Evolutionary conservation across 2,329 filamentous ascomycete species (phyloP), one percentile per base, ranked within the genome.

Genomic region (Nannizzia gypsea): DNA sequence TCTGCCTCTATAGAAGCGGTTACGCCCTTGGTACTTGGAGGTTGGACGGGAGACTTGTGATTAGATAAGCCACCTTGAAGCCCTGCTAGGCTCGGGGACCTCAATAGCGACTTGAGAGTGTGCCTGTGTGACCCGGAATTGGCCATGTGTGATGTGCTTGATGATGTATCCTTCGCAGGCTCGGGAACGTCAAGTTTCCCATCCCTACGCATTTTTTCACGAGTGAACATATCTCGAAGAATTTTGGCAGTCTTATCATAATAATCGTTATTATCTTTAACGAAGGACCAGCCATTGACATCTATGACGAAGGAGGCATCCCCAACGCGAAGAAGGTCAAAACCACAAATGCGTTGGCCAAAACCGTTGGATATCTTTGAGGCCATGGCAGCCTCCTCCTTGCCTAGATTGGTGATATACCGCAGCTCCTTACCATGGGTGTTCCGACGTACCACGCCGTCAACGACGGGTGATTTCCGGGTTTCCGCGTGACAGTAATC

Each of bases 231-330:
- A 5, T 93, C 86, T 69, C 86, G 89, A 57, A 99, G 77, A 56
- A 97, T 96, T 62, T 80, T 85, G 22, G 93, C 85, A 66, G 87
- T 93, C 68, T 90, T 89, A 68, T 97, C 89, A 71, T 99, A 99
- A 73, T 99, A 99, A 62, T 95, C 91, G 63, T 96, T 92, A 68
- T 99, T 99, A 72, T 99, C 95, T 72, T 99, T 99, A 72, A 99
- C 93, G 68, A 99, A 99, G 70, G 92, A 97, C 95, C 95, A 99
- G 11, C 93, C 93, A 72, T 99, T 99, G 67, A 99, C 93, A 68
- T 99, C 93, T 66, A 99, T 99, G 56, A 99, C 93, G 74, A 90
- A 99, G 71, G 92, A 97, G 72, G 89, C 89, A 15, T 90, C 89
- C 56, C 84, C 86, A 11, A 91, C 90, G 28, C 95, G 86, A 60